Percentiles rank a stretch among this genome's conserved stretches.
Conservation (phyloP, 306 rosid species). For the Alnus rubra region DNA sequence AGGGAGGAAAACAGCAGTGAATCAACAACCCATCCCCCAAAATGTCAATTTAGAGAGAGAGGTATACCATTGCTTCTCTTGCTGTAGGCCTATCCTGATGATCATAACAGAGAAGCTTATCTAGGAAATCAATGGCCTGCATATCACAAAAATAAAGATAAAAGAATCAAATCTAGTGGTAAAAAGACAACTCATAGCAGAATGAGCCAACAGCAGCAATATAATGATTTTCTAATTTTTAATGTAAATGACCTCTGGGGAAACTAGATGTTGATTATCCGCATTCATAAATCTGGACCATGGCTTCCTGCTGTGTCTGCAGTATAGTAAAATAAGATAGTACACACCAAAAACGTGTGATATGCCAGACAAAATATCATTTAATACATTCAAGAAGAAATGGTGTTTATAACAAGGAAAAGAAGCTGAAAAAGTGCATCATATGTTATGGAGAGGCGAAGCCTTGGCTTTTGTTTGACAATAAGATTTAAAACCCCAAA, state of each 20-base stretch:
- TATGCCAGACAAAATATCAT: background rate
- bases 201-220: background rate
- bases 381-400: background rate
- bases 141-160: slow-evolving; percentile 11
- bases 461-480: background rate
- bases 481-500: background rate
- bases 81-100: slow-evolving; percentile 95
- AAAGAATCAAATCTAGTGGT: slow-evolving; percentile 21
- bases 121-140: slow-evolving; percentile 97
- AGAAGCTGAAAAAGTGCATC: background rate
- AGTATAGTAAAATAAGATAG: slow-evolving; percentile 22
- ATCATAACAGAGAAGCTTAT: slow-evolving; percentile 91
- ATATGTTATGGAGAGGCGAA: background rate
- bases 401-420: background rate
- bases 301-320: slow-evolving; percentile 98
- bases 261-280: slow-evolving; percentile 94
- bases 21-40: background rate
- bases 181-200: background rate
- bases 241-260: slow-evolving; percentile 75
- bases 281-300: slow-evolving; percentile 92
- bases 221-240: slow-evolving; percentile 1
- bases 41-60: background rate
- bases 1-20: background rate
- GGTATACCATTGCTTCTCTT: slow-evolving; percentile 87
- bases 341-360: background rate